These are phyloP conservation scores for Saccharomycopsis sp. DNA, from an alignment of 805 yeast species.

Conservation along the genomic window DNA sequence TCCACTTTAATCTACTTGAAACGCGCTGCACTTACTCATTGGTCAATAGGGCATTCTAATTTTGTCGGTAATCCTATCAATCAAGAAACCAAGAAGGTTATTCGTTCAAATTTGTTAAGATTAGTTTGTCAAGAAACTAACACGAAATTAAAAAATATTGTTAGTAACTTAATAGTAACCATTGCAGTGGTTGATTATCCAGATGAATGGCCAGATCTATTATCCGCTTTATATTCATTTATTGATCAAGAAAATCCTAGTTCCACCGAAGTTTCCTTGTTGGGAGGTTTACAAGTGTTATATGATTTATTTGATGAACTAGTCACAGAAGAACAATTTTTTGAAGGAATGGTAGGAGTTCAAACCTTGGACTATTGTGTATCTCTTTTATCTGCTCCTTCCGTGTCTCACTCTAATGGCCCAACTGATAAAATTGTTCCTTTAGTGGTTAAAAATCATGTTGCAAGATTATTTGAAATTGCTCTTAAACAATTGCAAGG, in stretches of 20 bases:
- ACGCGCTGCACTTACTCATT: constrained; percentile 55
- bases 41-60: constrained; percentile 79
- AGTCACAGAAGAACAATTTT: constrained; percentile 78
- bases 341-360: constrained; percentile 59
- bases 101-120: constrained; percentile 41
- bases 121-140: constrained; percentile 36
- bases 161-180: constrained; percentile 69
- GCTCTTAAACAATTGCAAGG: constrained; percentile 43
- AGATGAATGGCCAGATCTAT: constrained; percentile 84
- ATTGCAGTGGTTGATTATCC: constrained; percentile 88
- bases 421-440: constrained; percentile 22
- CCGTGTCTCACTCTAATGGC: constrained; percentile 17
- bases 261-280: constrained; percentile 23
- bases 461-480: constrained; percentile 41
- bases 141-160: constrained; percentile 53
- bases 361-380: constrained; percentile 42
- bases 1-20: constrained; percentile 57
- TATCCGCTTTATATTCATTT: constrained; percentile 35
- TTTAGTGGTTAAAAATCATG: constrained; percentile 32
- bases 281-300: constrained; percentile 51
- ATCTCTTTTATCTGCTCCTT: constrained; percentile 22
- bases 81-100: constrained; percentile 37
- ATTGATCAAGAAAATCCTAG: constrained; percentile 25
- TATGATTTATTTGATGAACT: constrained; percentile 80
- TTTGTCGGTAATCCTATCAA: constrained; percentile 57